Base-by-base conservation (phyloP, 768 basidiomycete species). In the Mycena amicta region DNA sequence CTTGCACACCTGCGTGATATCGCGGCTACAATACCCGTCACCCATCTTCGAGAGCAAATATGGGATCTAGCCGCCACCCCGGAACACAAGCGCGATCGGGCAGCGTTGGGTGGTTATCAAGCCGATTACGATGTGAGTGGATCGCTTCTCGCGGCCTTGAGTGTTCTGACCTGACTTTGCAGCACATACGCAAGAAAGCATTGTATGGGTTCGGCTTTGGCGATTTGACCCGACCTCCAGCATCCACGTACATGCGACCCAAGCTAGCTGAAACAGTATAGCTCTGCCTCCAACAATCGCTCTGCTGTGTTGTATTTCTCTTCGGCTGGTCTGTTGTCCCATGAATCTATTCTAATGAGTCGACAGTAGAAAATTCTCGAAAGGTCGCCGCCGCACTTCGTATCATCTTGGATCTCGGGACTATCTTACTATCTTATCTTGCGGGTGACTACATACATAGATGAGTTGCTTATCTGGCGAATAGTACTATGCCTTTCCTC, bases 1-100 rank as follows among this genome's bases (percentile, higher is more conserved):
- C 28, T 62, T 6, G 2, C 39, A 12, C 52, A 54, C n/a, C 15
- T 61, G 2, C 55, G 49, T 2, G 15, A 6, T 23, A 57, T 61
- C 40, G 28, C 49, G 3, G 40, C 29, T 1, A 37, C 22, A 3
- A n/a, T 61, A 16, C 3, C 55, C 8, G 43, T 55, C 1, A 11
- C 45, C 2, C 52, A 20, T 18, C 46, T 61, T 3, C 30, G 40
- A 6, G 33, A 28, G 2, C 60, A 57, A 8, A 57, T 57, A 8
- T 61, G 55, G 55, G 31, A 57, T 23, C 52, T 43, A 33, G 55
- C 52, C 18, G 53, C 52, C 2, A 52, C 29, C 16, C 27, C 18
- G 5, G 31, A 20, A 5, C 33, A 37, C 5, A 52, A 33, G 25
- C 51, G 29, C 2, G 29, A 30, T 5, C 59, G 59, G 4, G 15